Evolutionary conservation across 495 filamentous ascomycete species (phyloP).

Genomic region (Delitschia confertaspora): DNA sequence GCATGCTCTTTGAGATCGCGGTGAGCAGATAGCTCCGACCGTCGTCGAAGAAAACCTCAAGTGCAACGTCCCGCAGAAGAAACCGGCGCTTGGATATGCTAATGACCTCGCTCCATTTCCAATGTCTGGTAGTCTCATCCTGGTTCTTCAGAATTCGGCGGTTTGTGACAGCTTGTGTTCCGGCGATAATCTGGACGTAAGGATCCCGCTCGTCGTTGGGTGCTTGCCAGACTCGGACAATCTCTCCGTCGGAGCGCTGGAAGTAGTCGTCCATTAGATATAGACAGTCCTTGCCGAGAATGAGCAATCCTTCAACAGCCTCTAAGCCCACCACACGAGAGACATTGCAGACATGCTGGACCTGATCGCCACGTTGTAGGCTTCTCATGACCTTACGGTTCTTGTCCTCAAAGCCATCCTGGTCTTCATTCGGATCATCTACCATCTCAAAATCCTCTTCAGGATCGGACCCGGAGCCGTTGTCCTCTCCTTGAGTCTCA

Average conservation of each 20-base stretch:
- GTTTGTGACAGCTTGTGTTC: slow-evolving; percentile 40
- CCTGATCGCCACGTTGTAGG: slow-evolving; percentile 79
- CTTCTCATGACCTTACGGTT: slow-evolving; percentile 95
- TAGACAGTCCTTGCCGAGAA: slow-evolving; percentile 83
- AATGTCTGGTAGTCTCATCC: slow-evolving; percentile 77
- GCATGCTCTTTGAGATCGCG: slow-evolving; percentile 56
- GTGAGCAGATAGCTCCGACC: slow-evolving; percentile 90
- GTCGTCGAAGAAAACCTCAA: slow-evolving; percentile 95
- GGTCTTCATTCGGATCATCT: slow-evolving; percentile 72
- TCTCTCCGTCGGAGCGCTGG: slow-evolving; percentile 87
- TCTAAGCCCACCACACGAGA: slow-evolving; percentile 90
- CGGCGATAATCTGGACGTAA: slow-evolving; percentile 87
- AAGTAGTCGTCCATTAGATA: slow-evolving; percentile 95
- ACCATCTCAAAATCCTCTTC: slow-evolving; percentile 87
- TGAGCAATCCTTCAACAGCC: slow-evolving; percentile 81
- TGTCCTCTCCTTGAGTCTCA: slow-evolving; percentile 3
- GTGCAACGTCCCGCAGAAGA: slow-evolving; percentile 86
- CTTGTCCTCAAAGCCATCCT: slow-evolving; percentile 89
- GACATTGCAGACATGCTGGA: slow-evolving; percentile 91
- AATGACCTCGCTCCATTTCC: slow-evolving; percentile 89
- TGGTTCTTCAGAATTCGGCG: slow-evolving; percentile 46
- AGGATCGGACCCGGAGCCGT: slow-evolving; percentile 17
- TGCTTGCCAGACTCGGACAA: slow-evolving; percentile 91
- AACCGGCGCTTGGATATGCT: slow-evolving; percentile 96
- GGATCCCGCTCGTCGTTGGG: slow-evolving; percentile 87